phyloP scores from a whole-genome alignment of 805 yeast species.

The Alloascoidea africana region DNA sequence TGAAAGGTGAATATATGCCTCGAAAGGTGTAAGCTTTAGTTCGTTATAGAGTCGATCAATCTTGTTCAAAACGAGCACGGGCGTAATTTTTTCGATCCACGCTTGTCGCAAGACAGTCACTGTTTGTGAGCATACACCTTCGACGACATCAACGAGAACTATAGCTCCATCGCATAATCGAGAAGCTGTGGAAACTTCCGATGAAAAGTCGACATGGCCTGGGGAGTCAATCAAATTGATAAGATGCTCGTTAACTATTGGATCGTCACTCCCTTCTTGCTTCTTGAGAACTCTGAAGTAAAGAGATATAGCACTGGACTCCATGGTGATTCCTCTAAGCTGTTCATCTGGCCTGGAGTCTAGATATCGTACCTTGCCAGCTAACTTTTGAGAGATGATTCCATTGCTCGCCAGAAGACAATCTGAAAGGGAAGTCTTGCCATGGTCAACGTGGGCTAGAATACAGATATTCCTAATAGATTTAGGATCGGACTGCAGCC shows the following conservation, averaged over 20 bases:
- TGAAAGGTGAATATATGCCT: conserved; percentile 70
- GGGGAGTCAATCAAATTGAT: conserved; percentile 95
- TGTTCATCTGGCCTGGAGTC: conserved; percentile 96
- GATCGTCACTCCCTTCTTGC: conserved; percentile 16
- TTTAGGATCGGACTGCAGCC: conserved; percentile 54
- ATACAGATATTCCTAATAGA: conserved; percentile 84
- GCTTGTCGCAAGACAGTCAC: conserved; percentile 89
- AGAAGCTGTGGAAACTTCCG: conserved; percentile 93
- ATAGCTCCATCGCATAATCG: conserved; percentile 95
- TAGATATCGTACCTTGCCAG: conserved; percentile 85
- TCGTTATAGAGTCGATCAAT: conserved; percentile 78
- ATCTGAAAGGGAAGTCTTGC: conserved; percentile 91
- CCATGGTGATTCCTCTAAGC: conserved; percentile 94
- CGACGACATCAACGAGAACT: conserved; percentile 90
- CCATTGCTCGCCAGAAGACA: conserved; percentile 91
- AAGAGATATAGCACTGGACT: conserved; percentile 87
- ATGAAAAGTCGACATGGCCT: conserved; percentile 95
- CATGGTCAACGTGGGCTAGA: conserved; percentile 97
- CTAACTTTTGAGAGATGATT: conserved; percentile 85
- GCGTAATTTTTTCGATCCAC: conserved; percentile 85
- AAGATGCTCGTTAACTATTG: conserved; percentile 54
- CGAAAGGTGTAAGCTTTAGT: conserved; percentile 65
- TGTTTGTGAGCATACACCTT: conserved; percentile 97
- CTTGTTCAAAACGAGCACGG: conserved; percentile 79
- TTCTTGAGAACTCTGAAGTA: conserved; percentile 56